These are phyloP conservation scores for Truncatella angustata DNA, from an alignment of 2,329 filamentous ascomycete species.

Conservation along the genomic window DNA sequence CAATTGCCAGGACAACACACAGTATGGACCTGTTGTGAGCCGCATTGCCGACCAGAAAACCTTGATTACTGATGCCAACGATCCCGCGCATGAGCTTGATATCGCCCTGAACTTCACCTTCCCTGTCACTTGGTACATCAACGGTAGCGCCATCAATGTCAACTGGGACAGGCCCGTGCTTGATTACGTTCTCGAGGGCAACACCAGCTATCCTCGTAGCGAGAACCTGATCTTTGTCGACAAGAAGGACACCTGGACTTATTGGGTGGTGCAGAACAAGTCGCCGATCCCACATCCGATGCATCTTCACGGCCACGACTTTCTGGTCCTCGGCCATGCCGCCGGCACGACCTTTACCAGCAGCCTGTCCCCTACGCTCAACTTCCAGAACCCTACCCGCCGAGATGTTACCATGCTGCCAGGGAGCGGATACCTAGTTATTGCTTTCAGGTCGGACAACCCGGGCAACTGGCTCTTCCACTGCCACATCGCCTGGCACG, in stretches of 20 bases:
- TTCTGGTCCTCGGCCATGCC: constrained; percentile 23
- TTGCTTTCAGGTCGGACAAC: constrained; percentile 48
- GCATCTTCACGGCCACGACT: constrained; percentile 31
- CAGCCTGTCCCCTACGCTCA: constrained; percentile 19
- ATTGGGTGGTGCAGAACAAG: constrained; percentile 21
- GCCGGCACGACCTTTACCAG: not conserved
- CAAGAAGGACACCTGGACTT: constrained; percentile 18
- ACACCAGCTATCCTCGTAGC: constrained; percentile 14
- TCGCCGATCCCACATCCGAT: constrained; percentile 21
- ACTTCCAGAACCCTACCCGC: constrained; percentile 39
- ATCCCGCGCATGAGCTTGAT: constrained; percentile 1
- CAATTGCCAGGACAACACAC: constrained; percentile 18
- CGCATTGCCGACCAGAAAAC: constrained; percentile 23
- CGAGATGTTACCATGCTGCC: constrained; percentile 45
- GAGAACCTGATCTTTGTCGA: constrained; percentile 17
- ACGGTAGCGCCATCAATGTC: constrained; percentile 18
- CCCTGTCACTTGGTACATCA: constrained; percentile 12
- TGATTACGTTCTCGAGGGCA: constrained; percentile 20
- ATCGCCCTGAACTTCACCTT: not conserved
- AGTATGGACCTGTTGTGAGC: constrained; percentile 21
- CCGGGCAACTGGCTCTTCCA: constrained; percentile 47
- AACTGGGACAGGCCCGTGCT: constrained; percentile 29
- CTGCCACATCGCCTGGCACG: constrained; percentile 50
- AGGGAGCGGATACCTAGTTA: constrained; percentile 39
- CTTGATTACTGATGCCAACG: constrained; percentile 17